Base-by-base conservation (phyloP, 352 stramenopile genomes). In the Globisporangium apiculatum region DNA sequence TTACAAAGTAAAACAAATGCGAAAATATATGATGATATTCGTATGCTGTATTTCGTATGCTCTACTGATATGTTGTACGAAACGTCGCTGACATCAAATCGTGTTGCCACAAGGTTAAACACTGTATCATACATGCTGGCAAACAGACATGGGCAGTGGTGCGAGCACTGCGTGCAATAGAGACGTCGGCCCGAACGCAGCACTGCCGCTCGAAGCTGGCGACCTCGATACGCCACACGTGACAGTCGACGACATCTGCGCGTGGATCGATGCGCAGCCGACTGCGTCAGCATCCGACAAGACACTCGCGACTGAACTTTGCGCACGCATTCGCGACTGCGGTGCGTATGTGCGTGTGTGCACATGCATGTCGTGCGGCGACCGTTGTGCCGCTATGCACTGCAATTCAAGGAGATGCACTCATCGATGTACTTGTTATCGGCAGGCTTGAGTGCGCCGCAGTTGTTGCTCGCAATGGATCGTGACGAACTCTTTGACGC, bases 391-490 rank as follows among this genome's bases (percentile, higher is more conserved):
- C 18, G 18, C 18, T 24, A 24, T 24, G 18, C 18, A 24, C 18
- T 24, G 7, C 43, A 48, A 17, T 45, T 3, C 15, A 15, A 36
- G 1, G 24, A n/a, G 48, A 50, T n/a, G 5, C 11, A 24, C 45
- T 18, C 14, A 48, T 15, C 9, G 9, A 48, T 48, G 12, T 48
- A 15, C 12, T 48, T 31, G 11, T 12, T 51, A 15, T 17, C 48
- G 31, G 8, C 36, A 63, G 58, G 68, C 0, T 54, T 66, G n/a
- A 69, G 62, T 11, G 59, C 57, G 0, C 42, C 56, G 15, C 62
- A 76, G 50, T 38, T 69, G 12, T 42, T 73, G 38, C 55, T 73
- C 0, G 57, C 63, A 50, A 69, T 76, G 68, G 68, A 76, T 42
- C 68, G 70, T 8, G 68, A 71, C 5, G 38, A 67, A 3, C 46